These are phyloP conservation scores for Kazachstania sp. DNA, from an alignment of 1,139 yeast species.

Conservation along the genomic window DNA sequence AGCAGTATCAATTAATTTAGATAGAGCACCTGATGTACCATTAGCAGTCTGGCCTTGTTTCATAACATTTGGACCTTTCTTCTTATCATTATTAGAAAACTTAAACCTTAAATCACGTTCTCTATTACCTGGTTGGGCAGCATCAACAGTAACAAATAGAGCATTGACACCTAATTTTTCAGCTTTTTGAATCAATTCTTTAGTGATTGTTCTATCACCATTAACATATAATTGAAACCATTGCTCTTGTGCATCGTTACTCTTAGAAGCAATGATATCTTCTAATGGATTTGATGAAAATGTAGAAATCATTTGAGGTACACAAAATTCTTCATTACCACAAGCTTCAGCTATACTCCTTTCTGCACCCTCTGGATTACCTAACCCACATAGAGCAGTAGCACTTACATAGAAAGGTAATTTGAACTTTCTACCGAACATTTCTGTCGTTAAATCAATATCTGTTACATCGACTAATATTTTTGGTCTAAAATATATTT, in stretches of 20 bases:
- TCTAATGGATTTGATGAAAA: conserved; percentile 66
- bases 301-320: conserved; percentile 75
- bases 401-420: conserved; percentile 74
- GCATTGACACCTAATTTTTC: conserved; percentile 70
- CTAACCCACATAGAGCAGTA: conserved; percentile 71
- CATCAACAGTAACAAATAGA: conserved; percentile 81
- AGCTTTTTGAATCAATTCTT: conserved; percentile 38
- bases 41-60: conserved; percentile 41
- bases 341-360: conserved; percentile 65
- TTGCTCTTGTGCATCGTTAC: conserved; percentile 41
- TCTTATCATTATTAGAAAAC: conserved; percentile 40
- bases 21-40: conserved; percentile 83
- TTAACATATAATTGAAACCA: conserved; percentile 92
- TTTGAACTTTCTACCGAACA: conserved; percentile 41
- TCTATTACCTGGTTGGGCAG: conserved; percentile 85
- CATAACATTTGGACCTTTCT: conserved; percentile 18
- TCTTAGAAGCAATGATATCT: conserved; percentile 43
- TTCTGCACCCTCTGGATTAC: conserved; percentile 70
- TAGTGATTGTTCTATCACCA: conserved; percentile 53
- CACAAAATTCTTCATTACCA: conserved; percentile 26
- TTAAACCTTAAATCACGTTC: conserved; percentile 54
- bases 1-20: conserved; percentile 72
- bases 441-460: conserved; percentile 46
- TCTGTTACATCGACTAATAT: conserved; percentile 54
- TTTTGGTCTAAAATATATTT: conserved; percentile 74